These are phyloP conservation scores for Xylaria scruposa DNA, from an alignment of 495 filamentous ascomycete genomes.

Conservation along the genomic window DNA sequence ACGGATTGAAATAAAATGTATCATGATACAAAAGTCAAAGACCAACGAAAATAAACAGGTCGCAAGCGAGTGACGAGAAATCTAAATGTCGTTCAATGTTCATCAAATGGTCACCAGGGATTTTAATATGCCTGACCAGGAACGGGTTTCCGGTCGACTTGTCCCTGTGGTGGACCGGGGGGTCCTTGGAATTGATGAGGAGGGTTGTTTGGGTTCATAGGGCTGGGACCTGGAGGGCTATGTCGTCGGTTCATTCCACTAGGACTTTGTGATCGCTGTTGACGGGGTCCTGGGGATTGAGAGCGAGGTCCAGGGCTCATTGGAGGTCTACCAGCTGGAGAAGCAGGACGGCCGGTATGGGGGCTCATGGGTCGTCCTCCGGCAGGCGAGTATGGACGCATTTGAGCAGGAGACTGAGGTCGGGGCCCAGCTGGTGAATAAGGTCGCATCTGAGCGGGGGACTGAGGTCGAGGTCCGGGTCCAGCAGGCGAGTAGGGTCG, in stretches of 20 bases:
- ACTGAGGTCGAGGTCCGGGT: slow-evolving; percentile 45
- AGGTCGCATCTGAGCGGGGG: slow-evolving; percentile 39
- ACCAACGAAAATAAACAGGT: slow-evolving; percentile 35
- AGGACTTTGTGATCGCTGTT: slow-evolving; percentile 47
- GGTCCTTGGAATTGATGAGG: slow-evolving; percentile 37
- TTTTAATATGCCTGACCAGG: slow-evolving; percentile 57
- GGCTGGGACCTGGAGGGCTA: slow-evolving; percentile 65
- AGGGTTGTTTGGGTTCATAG: slow-evolving; percentile 59
- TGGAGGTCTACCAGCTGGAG: slow-evolving; percentile 41
- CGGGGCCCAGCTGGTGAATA: slow-evolving; percentile 50
- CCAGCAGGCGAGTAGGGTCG: slow-evolving; percentile 50
- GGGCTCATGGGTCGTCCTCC: slow-evolving; percentile 42
- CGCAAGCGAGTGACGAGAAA: slow-evolving; percentile 46
- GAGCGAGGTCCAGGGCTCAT: slow-evolving; percentile 54
- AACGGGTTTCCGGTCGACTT: slow-evolving; percentile 53
- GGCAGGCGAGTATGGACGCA: slow-evolving; percentile 45
- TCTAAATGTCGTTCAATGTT: slow-evolving; percentile 38
- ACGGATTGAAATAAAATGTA: slow-evolving; percentile 29
- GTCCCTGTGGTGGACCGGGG: slow-evolving; percentile 44
- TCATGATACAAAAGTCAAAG: slow-evolving; percentile 31
- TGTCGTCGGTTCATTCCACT: slow-evolving; percentile 48
- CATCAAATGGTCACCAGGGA: slow-evolving; percentile 35
- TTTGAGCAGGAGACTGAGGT: slow-evolving; percentile 44
- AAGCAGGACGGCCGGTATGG: slow-evolving; percentile 37
- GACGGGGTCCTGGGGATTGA: slow-evolving; percentile 45